phyloP scores from a whole-genome alignment of 2,329 filamentous ascomycete genomes.

The Ustulina deusta region DNA sequence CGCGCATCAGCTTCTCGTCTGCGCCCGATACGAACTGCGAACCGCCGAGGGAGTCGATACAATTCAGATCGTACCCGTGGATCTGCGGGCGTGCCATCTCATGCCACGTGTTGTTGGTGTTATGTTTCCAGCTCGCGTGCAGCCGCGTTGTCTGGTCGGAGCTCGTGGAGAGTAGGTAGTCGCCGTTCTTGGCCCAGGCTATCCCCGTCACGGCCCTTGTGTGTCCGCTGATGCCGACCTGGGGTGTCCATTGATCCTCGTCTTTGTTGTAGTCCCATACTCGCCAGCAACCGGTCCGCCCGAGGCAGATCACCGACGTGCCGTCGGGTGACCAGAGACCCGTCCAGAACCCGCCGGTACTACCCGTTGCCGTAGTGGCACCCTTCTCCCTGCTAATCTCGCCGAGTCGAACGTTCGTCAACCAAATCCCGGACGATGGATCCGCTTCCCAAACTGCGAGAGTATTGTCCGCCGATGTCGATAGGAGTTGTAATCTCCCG shows the following conservation, averaged over 20 bases:
- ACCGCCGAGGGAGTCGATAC: constrained; percentile 79
- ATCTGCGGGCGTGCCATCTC: constrained; percentile 97
- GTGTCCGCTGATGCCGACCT: constrained; percentile 84
- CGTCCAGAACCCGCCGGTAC: constrained; percentile 95
- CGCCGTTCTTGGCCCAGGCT: constrained; percentile 84
- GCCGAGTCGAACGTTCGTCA: constrained; percentile 85
- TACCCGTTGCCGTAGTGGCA: constrained; percentile 94
- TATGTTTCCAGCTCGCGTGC: constrained; percentile 78
- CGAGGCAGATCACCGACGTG: constrained; percentile 80
- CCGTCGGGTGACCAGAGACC: constrained; percentile 90
- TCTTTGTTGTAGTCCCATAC: constrained; percentile 76
- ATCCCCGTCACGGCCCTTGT: constrained; percentile 83
- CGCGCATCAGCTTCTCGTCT: constrained; percentile 96
- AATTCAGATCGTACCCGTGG: constrained; percentile 98
- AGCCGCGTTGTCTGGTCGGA: constrained; percentile 93
- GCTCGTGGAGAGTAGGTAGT: constrained; percentile 88
- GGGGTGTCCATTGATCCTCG: constrained; percentile 79
- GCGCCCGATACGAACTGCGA: constrained; percentile 91
- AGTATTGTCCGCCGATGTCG: constrained; percentile 95
- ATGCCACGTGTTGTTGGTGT: constrained; percentile 78
- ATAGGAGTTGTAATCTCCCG: constrained; percentile 77
- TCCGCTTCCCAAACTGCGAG: constrained; percentile 94
- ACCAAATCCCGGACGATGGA: constrained; percentile 86
- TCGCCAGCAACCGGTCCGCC: constrained; percentile 93
- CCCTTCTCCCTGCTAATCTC: constrained; percentile 96